phyloP scores from a whole-genome alignment of 257 asterid species.

The Schizonepeta tenuifolia region DNA sequence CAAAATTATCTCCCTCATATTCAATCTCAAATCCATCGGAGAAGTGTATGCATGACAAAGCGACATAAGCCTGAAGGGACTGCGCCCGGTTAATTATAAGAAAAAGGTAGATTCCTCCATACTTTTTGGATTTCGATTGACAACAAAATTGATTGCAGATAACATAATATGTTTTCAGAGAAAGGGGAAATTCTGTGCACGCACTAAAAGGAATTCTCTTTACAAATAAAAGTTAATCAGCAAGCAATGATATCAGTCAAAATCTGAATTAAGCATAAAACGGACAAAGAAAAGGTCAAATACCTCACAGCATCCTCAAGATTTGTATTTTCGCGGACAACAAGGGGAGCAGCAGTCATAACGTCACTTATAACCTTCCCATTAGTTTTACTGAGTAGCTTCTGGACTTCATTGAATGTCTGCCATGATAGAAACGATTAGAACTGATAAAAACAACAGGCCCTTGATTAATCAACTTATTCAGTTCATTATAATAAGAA shows the following conservation, averaged over 20 bases:
- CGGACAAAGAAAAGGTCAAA: constrained; percentile 9
- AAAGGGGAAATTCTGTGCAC: not conserved
- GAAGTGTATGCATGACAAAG: too few relatives aligned
- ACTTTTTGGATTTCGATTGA: too few relatives aligned
- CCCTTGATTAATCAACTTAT: not conserved
- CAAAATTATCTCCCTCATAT: too few relatives aligned
- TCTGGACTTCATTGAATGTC: constrained; percentile 77
- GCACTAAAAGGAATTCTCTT: not conserved
- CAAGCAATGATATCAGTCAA: not conserved
- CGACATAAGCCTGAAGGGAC: too few relatives aligned
- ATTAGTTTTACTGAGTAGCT: constrained; percentile 63
- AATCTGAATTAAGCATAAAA: not conserved
- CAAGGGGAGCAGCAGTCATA: constrained; percentile 67
- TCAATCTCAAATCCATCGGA: too few relatives aligned
- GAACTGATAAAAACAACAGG: constrained; percentile 3
- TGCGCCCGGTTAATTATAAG: too few relatives aligned
- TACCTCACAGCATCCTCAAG: constrained; percentile 84
- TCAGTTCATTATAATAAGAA: not conserved
- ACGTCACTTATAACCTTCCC: constrained; percentile 73
- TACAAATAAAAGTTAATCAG: not conserved
- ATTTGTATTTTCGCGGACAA: constrained; percentile 63
- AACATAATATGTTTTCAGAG: not conserved
- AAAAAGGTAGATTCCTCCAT: too few relatives aligned
- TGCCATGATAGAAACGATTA: constrained; percentile 37
- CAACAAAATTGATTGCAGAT: not conserved